Evolutionary conservation across 768 basidiomycete genomes (phyloP).

Genomic region (Kwoniella shandongensis): DNA sequence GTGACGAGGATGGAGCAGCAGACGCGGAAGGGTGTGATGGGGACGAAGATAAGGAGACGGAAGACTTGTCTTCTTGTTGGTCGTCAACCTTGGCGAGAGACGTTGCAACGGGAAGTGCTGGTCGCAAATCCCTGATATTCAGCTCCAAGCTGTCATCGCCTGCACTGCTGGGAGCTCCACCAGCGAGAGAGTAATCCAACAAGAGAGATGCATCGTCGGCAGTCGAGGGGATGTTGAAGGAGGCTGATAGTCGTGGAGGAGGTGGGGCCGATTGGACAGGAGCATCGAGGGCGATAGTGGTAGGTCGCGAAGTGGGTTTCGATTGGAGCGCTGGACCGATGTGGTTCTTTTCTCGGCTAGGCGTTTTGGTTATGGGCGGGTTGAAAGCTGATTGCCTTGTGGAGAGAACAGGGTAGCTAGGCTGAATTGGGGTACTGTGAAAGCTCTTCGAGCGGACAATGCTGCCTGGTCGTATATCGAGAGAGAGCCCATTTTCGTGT

Average conservation of each 20-base stretch:
- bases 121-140: slow-evolving; percentile 15
- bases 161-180: slow-evolving; percentile 1
- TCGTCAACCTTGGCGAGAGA: background rate
- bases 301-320: background rate
- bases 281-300: background rate
- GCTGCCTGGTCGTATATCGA: background rate
- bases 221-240: slow-evolving; percentile 15
- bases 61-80: background rate
- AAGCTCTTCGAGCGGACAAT: background rate
- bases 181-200: slow-evolving; percentile 15
- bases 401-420: slow-evolving; percentile 30
- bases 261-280: background rate
- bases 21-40: too few species aligned
- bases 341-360: slow-evolving; percentile 1
- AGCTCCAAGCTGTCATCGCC: slow-evolving; percentile 18
- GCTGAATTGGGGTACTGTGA: background rate
- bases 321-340: background rate
- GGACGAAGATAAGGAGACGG: too few species aligned
- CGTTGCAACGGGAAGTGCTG: background rate
- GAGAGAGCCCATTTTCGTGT: too few species aligned
- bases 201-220: slow-evolving; percentile 17
- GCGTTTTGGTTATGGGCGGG: slow-evolving; percentile 11
- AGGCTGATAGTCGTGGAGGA: slow-evolving; percentile 9
- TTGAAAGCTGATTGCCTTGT: slow-evolving; percentile 30
- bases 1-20: too few species aligned